Percentiles rank a stretch among this genome's conserved stretches.
Conservation (phyloP, 2,329 filamentous ascomycete species). For the Beauveria sp. region DNA sequence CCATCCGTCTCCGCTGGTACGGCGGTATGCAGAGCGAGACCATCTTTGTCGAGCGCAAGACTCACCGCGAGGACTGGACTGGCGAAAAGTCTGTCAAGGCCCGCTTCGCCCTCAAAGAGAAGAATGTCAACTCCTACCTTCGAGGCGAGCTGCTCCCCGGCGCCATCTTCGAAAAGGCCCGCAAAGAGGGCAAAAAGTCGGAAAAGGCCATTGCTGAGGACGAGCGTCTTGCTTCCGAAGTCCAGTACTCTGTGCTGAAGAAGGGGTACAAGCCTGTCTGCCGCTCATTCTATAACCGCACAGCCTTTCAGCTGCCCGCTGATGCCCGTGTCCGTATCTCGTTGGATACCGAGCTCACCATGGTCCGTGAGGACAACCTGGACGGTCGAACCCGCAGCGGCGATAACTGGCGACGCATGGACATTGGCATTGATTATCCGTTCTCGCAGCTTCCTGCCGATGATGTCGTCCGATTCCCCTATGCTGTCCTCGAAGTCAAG, state of each 20-base stretch:
- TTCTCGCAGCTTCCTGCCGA: conserved; percentile 81
- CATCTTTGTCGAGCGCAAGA: conserved; percentile 96
- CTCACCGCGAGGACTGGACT: conserved; percentile 97
- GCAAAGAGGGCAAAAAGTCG: conserved; percentile 90
- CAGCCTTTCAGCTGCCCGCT: conserved; percentile 92
- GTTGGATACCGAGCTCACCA: conserved; percentile 89
- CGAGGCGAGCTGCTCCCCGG: conserved; percentile 75
- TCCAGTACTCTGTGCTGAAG: conserved; percentile 88
- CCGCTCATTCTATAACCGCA: conserved; percentile 95
- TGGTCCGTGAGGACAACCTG: conserved; percentile 91
- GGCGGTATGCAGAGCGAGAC: conserved; percentile 92
- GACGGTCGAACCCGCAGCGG: conserved; percentile 70
- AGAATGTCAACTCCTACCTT: conserved; percentile 90
- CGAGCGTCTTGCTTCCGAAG: conserved; percentile 80
- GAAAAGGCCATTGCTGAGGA: conserved; percentile 86
- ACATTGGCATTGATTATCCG: conserved; percentile 93
- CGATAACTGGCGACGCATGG: conserved; percentile 91
- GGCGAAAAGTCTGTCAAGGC: conserved; percentile 99
- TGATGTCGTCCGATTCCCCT: conserved; percentile 88
- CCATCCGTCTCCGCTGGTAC: conserved; percentile 94
- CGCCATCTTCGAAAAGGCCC: conserved; percentile 91
- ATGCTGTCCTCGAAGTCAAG: conserved; percentile 94
- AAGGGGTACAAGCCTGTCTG: conserved; percentile 84
- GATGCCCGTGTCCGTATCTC: conserved; percentile 95
- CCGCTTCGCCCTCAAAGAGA: conserved; percentile 90